Evolutionary conservation across 495 filamentous ascomycete species (phyloP).

Genomic region (Aspergillus nanangensis): DNA sequence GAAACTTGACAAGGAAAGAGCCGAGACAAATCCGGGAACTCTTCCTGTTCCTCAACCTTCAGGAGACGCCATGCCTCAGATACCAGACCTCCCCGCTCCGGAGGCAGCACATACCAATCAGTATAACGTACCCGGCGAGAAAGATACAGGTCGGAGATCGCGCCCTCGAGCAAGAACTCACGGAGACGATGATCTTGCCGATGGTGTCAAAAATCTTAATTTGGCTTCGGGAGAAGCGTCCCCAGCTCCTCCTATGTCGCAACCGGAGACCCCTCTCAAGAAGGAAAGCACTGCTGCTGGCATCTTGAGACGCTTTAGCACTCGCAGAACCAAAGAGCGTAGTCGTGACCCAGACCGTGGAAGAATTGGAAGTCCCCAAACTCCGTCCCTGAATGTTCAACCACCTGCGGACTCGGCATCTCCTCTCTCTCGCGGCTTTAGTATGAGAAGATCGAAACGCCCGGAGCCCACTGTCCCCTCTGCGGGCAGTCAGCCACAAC

Average conservation of each 20-base stretch:
- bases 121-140: conserved; percentile 81
- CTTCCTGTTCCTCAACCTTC: conserved; percentile 50
- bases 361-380: conserved; percentile 54
- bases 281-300: conserved; percentile 86
- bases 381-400: conserved; percentile 68
- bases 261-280: conserved; percentile 61
- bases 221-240: conserved; percentile 50
- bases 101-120: conserved; percentile 91
- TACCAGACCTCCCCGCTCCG: conserved; percentile 74
- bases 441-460: conserved; percentile 66
- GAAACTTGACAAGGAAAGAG: conserved; percentile 79
- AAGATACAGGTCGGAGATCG: conserved; percentile 69
- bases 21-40: conserved; percentile 59
- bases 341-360: conserved; percentile 47
- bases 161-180: conserved; percentile 87
- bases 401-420: conserved; percentile 61
- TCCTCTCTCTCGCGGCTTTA: conserved; percentile 73
- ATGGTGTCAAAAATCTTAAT: conserved; percentile 70
- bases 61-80: conserved; percentile 56
- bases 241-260: conserved; percentile 49
- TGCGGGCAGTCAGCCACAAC: conserved; percentile 63
- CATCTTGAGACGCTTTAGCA: conserved; percentile 88
- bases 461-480: conserved; percentile 57
- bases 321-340: conserved; percentile 61
- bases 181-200: conserved; percentile 86